Base-by-base conservation (phyloP, 345 rosid species). In the Gossypium raimondii region DNA sequence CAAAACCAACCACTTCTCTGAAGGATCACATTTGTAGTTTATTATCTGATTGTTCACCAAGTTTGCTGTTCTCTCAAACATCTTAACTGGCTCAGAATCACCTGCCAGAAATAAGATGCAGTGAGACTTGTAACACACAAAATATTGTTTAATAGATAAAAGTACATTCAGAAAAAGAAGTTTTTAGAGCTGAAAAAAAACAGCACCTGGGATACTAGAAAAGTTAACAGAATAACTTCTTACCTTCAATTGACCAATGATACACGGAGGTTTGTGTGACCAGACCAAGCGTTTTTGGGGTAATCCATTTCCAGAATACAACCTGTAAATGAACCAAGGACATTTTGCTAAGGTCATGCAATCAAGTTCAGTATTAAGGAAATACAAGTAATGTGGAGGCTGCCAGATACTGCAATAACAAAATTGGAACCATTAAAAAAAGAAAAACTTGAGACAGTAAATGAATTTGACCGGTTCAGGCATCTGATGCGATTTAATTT, bases 161-260 rank as follows among this genome's bases (percentile, higher is more conserved):
- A 11, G 11, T 57, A 11, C 27, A 41, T 20, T 20, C 4, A 62
- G 12, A 74, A 48, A 2, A 29, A 4, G 4, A 4, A 52, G 7
- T 3, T 1, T 58, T 38, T 14, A 17, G 57, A 63, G 62, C 11
- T 51, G 50, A 43, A 77, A 62, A n/a, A 43, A 51, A 17, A 60
- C 62, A 67, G 57, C 12, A 50, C 1, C 62, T 24, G n/a, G 2
- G 60, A 61, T 51, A 41, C 75, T 22, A 55, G 79, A 73, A 11
- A 65, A 71, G 69, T 77, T 58, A 65, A 43, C 67, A 68, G 81
- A 56, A 74, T 65, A 67, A 61, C 52, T 67, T 24, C 64, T 38
- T 79, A 92, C 99, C 99, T 85, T 93, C 99, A 79, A 89, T 95
- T n/a, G 97, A 88, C 99, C 99, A 95, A 79, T 95, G 99, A 86